A percentile compares a stretch with the other conserved stretches of the same genome.
Conservation (phyloP, 495 filamentous ascomycete genomes). For the Neurospora sp. region DNA sequence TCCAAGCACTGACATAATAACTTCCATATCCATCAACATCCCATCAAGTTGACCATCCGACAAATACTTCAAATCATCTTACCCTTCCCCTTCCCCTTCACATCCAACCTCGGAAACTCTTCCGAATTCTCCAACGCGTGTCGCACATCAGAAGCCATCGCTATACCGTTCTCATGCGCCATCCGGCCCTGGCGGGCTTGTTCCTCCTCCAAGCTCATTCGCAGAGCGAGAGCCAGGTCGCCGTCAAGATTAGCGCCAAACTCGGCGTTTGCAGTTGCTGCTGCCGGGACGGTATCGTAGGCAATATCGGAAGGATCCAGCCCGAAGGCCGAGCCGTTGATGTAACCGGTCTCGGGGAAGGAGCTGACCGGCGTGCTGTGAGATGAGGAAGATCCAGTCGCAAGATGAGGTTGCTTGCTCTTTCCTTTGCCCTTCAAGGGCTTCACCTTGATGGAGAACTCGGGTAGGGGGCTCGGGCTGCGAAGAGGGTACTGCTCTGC, state of each 20-base stretch:
- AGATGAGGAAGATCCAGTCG: constrained; percentile 28
- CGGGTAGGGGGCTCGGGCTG: constrained; percentile 3
- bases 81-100: constrained; percentile 29
- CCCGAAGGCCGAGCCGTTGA: neutral
- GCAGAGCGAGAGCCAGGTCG: constrained; percentile 76
- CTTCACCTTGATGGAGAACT: constrained; percentile 46
- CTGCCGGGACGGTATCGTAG: constrained; percentile 9
- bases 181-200: constrained; percentile 27
- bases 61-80: constrained; percentile 15
- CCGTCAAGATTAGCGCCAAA: constrained; percentile 36
- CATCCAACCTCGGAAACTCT: constrained; percentile 47
- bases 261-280: constrained; percentile 6
- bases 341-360: neutral
- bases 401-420: constrained; percentile 24
- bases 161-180: neutral
- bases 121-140: constrained; percentile 26
- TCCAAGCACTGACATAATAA: neutral
- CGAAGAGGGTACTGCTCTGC: constrained; percentile 19
- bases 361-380: constrained; percentile 15
- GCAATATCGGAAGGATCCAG: constrained; percentile 3
- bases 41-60: neutral
- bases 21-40: neutral
- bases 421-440: constrained; percentile 21
- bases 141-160: constrained; percentile 12
- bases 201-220: constrained; percentile 77